phyloP scores from a whole-genome alignment of 1,284 basidiomycete genomes.

The Vanrija sp. region DNA sequence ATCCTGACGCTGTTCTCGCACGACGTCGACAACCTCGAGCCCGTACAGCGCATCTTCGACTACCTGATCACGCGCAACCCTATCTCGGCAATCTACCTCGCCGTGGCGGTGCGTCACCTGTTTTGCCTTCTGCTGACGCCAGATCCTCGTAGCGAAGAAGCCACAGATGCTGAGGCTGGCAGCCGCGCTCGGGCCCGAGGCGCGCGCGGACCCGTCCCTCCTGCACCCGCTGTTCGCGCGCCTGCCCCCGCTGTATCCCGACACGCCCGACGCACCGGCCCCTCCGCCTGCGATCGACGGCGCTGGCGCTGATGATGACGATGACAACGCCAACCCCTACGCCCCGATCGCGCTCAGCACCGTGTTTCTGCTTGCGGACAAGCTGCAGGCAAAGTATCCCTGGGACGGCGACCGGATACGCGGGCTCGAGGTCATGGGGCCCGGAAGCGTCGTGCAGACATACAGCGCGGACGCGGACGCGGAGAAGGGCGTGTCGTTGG shows the following conservation, averaged over 20 bases:
- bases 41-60: conserved; percentile 85
- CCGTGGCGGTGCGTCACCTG: conserved; percentile 62
- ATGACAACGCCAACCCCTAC: conserved; percentile 36
- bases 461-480: conserved; percentile 25
- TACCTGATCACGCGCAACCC: conserved; percentile 79
- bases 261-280: conserved; percentile 27
- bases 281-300: conserved; percentile 3
- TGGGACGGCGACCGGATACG: conserved; percentile 35
- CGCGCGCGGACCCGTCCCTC: conserved; percentile 40
- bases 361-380: conserved; percentile 40
- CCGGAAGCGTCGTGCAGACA: conserved; percentile 38
- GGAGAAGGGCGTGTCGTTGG: conserved; percentile 10
- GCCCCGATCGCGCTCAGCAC: conserved; percentile 36
- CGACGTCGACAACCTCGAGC: conserved; percentile 74
- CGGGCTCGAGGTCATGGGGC: conserved; percentile 42
- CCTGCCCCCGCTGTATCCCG: conserved; percentile 61
- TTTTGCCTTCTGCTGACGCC: neutral
- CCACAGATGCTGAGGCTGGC: conserved; percentile 40
- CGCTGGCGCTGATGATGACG: neutral
- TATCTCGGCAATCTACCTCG: conserved; percentile 72
- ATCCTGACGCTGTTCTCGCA: conserved; percentile 87
- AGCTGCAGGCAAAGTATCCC: conserved; percentile 38
- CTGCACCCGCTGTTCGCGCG: conserved; percentile 74
- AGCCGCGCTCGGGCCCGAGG: conserved; percentile 32
- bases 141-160: conserved; percentile 49